Evolutionary conservation across 164 flowering plant species (phyloP).

Genomic region (Magnolia changhungtana): DNA sequence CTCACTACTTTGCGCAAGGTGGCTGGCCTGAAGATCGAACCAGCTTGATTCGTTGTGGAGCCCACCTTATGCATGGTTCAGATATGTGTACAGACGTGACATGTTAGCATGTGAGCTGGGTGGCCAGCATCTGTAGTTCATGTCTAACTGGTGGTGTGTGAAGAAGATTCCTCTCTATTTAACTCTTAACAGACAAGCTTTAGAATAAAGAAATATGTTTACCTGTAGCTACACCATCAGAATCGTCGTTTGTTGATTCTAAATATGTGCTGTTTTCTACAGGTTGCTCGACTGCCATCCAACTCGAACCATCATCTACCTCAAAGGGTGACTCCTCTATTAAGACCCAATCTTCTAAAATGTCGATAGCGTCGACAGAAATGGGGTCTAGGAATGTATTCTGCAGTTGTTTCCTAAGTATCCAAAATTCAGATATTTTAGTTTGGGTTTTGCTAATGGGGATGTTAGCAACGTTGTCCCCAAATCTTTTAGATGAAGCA

Average conservation of each 20-base stretch:
- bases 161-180: too few species aligned
- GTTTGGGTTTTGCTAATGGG: background rate
- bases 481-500: background rate
- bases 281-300: constrained; percentile 55
- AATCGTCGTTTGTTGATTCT: constrained; percentile 9
- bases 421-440: constrained; percentile 2
- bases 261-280: constrained; percentile 25
- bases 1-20: background rate
- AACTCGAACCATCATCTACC: constrained; percentile 39
- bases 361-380: constrained; percentile 33
- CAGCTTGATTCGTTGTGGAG: too few species aligned
- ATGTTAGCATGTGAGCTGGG: background rate
- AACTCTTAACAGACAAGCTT: background rate
- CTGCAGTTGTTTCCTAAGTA: constrained; percentile 27
- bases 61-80: too few species aligned
- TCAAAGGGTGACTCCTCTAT: constrained; percentile 36
- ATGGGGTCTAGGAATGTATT: constrained; percentile 44
- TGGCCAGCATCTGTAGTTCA: background rate
- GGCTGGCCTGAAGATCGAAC: background rate
- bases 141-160: background rate
- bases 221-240: constrained; percentile 4
- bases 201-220: background rate
- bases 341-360: constrained; percentile 62
- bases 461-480: too few species aligned
- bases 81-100: too few species aligned